These are phyloP conservation scores for Pleurotus tuber-regium DNA, from an alignment of 768 basidiomycete genomes.

Conservation along the genomic window DNA sequence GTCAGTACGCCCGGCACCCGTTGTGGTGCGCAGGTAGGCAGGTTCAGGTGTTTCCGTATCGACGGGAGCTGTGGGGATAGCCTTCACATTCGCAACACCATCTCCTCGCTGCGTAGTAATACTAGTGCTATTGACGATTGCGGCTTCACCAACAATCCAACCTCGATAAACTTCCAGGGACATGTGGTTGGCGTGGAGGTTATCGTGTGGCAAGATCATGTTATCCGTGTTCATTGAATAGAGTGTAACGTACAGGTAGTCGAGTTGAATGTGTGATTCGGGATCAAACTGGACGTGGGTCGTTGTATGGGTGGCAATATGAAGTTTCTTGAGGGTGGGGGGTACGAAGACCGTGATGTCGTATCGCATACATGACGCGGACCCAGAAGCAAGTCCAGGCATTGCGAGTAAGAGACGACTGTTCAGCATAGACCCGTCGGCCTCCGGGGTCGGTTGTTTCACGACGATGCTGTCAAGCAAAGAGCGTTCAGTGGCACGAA, in stretches of 20 bases:
- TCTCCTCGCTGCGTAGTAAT: conserved; percentile 50
- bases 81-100: conserved; percentile 46
- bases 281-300: conserved; percentile 51
- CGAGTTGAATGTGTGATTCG: conserved; percentile 38
- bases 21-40: conserved; percentile 42
- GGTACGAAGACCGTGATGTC: conserved; percentile 54
- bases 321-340: conserved; percentile 44
- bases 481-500: conserved; percentile 40
- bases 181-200: conserved; percentile 37
- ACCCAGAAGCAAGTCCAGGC: conserved; percentile 23
- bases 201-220: conserved; percentile 44
- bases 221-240: conserved; percentile 33
- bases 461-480: conserved; percentile 39
- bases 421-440: conserved; percentile 25
- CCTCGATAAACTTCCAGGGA: conserved; percentile 48
- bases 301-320: conserved; percentile 39
- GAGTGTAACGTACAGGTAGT: conserved; percentile 44
- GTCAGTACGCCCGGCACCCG: conserved; percentile 54
- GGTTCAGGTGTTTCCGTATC: conserved; percentile 29
- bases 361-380: conserved; percentile 47
- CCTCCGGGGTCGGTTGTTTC: conserved; percentile 29
- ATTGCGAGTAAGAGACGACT: conserved; percentile 40
- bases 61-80: conserved; percentile 36
- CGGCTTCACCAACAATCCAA: conserved; percentile 59
- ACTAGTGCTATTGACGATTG: conserved; percentile 37